Evolutionary conservation across 441 rosid genomes (phyloP).

Genomic region (Omphalea diandra): DNA sequence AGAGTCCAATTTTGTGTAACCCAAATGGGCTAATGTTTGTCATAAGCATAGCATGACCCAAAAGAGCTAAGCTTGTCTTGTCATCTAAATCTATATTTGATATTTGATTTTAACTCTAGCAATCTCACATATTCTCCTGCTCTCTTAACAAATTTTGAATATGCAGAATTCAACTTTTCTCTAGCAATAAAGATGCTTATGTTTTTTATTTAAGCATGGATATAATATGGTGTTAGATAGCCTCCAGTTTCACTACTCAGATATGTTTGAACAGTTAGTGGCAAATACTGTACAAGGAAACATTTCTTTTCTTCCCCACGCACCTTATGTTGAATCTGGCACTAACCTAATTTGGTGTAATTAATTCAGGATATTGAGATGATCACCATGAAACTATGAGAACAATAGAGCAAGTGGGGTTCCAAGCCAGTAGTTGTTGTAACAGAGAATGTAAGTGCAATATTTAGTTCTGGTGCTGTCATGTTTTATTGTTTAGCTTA

Average conservation of each 20-base stretch:
- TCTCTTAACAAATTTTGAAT: not conserved
- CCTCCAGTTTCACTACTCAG: no score
- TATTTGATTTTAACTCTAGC: not conserved
- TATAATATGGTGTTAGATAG: not conserved
- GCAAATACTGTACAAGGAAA: not conserved
- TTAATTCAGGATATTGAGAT: constrained; percentile 55
- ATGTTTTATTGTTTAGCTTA: not conserved
- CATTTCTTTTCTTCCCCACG: not conserved
- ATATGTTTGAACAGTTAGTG: not conserved
- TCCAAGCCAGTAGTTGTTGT: not conserved
- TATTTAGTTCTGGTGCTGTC: not conserved
- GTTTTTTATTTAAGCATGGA: not conserved
- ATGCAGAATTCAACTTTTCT: constrained; percentile 1
- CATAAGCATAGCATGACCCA: no score
- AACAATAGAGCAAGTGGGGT: constrained; percentile 44
- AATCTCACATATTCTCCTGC: not conserved
- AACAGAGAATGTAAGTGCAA: constrained; percentile 39
- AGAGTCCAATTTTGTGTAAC: not conserved
- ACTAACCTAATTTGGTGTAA: not conserved
- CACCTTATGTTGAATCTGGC: not conserved
- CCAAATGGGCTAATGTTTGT: not conserved
- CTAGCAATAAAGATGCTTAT: not conserved
- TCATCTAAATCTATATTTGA: not conserved
- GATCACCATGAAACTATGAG: constrained; percentile 43
- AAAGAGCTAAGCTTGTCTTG: no score